These are phyloP conservation scores for Pyrrhoderma lamaoense DNA, from an alignment of 1,284 basidiomycete genomes.

Conservation along the genomic window DNA sequence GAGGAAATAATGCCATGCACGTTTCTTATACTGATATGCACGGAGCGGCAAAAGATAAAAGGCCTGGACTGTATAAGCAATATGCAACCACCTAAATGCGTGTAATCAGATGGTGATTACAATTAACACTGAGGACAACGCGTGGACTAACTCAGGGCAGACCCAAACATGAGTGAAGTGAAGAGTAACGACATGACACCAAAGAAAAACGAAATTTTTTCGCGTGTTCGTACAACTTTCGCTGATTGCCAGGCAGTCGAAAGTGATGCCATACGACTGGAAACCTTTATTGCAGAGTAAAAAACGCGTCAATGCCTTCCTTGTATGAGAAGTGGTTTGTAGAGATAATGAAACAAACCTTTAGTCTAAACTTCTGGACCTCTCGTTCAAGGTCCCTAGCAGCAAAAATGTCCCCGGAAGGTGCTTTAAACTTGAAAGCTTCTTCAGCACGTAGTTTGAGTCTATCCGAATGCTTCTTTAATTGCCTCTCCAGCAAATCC, in stretches of 20 bases:
- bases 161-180: constrained; percentile 76
- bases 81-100: constrained; percentile 60
- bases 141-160: constrained; percentile 65
- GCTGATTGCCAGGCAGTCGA: constrained; percentile 81
- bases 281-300: constrained; percentile 44
- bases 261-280: constrained; percentile 64
- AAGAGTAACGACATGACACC: constrained; percentile 84
- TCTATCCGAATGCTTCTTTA: constrained; percentile 79
- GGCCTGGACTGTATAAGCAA: constrained; percentile 69
- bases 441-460: constrained; percentile 75
- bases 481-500: constrained; percentile 80
- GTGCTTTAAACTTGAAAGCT: constrained; percentile 43
- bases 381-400: constrained; percentile 80
- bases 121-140: constrained; percentile 25
- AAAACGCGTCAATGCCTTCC: not conserved
- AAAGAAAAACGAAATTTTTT: constrained; percentile 87
- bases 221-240: constrained; percentile 85
- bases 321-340: not conserved
- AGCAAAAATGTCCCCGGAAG: constrained; percentile 52
- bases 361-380: constrained; percentile 70
- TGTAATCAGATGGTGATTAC: constrained; percentile 4
- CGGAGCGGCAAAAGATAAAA: constrained; percentile 76
- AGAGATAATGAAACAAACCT: constrained; percentile 32
- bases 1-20: constrained; percentile 88
- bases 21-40: constrained; percentile 79